Base-by-base conservation (phyloP, 495 filamentous ascomycete species). In the Neurospora sublineolata region DNA sequence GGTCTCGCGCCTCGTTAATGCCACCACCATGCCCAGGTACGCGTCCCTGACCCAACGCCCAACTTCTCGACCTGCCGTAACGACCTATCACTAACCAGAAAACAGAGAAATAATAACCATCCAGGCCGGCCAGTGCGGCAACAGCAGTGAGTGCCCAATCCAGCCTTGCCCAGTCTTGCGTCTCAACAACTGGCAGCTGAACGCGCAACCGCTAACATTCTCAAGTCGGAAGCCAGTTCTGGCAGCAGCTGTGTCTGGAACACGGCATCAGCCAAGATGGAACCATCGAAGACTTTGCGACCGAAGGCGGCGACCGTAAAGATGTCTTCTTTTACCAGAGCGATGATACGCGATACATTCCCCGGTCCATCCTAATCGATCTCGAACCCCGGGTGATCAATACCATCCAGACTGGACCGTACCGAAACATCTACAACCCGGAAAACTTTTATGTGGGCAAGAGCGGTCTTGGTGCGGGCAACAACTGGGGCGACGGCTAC, bases 281-380 rank as follows among this genome's bases (percentile, higher is more conserved):
- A 40, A 97, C 97, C 77, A 87, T 99, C 60, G 93, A 97, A 81
- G 93, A 97, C 77, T 96, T 94, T 82, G 94, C 95, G 77, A 97
- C 93, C 68, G 94, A 97, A 79, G 96, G 95, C 73, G 94, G 94
- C 67, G 95, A 99, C 82, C 89, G 95, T 77, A 99, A 99, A 80
- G 95, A 99, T 82, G 95, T 98, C 68, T 99, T 99, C 83, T 99
- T 97, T 87, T 99, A 99, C 82, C 95, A 98, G 85, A 93, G 90
- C 71, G 95, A 99, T 81, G 95, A 99, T 80, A 99, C 95, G 67
- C 88, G 95, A 82, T 99, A 99, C 82, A 97, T 99, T 77, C 95
- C 95, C 33, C 89, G 95, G 79, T 94, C 95, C 33, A 98, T 99
- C 75, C 85, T 99, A 37, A 90, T 99, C 68, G 95, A 99, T 80